Evolutionary conservation across 2,329 filamentous ascomycete genomes (phyloP).

Genomic region (Ramularia endophylla): DNA sequence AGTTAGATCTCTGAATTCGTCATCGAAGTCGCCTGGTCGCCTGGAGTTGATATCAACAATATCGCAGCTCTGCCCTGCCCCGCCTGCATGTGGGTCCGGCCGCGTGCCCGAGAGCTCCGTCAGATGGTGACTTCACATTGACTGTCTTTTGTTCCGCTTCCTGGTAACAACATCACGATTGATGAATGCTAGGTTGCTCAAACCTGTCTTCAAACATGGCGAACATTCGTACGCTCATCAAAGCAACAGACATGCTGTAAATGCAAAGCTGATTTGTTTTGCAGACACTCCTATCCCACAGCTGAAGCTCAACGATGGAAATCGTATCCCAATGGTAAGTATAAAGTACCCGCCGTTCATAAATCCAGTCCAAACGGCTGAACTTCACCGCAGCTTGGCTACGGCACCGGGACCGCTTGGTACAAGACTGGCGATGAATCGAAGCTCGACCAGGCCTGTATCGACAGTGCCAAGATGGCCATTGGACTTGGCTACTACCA

Average conservation of each 20-base stretch:
- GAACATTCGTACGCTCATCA: conserved; percentile 20
- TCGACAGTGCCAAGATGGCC: conserved; percentile 55
- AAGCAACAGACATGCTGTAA: not conserved
- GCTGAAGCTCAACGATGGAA: conserved; percentile 64
- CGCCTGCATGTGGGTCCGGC: no score
- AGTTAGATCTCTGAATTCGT: no score
- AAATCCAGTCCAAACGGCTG: conserved; percentile 4
- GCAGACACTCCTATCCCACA: conserved; percentile 20
- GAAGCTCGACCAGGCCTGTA: conserved; percentile 51
- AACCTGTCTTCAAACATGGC: conserved; percentile 19
- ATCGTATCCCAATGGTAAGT: conserved; percentile 62
- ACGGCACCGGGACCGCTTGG: conserved; percentile 66
- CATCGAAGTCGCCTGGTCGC: no score
- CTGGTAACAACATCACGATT: no score
- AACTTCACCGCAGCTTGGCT: conserved; percentile 51
- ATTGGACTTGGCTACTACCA: conserved; percentile 66
- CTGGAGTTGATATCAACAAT: no score
- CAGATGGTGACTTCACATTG: no score
- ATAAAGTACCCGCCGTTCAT: not conserved
- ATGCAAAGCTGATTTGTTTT: conserved; percentile 25
- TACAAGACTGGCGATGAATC: conserved; percentile 48
- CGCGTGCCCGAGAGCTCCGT: no score
- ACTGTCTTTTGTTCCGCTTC: no score
- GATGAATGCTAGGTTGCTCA: no score
- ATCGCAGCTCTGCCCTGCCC: no score